Evolutionary conservation across 805 yeast genomes (phyloP).

Genomic region (Candida caryicola): DNA sequence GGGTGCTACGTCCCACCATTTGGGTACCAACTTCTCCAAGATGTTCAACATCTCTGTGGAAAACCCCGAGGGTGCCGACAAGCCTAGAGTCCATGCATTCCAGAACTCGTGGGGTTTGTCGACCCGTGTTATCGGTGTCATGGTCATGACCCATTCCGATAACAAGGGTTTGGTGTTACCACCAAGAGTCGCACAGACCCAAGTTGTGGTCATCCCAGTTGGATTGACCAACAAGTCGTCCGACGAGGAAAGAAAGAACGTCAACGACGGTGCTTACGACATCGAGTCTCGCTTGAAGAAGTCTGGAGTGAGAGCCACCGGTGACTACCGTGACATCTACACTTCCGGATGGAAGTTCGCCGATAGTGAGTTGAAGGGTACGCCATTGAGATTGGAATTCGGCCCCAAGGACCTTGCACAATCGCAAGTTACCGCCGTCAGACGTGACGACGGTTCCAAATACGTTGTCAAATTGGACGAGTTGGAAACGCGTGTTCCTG

Average conservation of each 20-base stretch:
- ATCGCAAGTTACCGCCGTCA: slow-evolving; percentile 78
- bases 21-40: slow-evolving; percentile 97
- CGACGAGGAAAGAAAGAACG: slow-evolving; percentile 66
- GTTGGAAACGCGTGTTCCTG: slow-evolving; percentile 65
- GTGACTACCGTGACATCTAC: slow-evolving; percentile 91
- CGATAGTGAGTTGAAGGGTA: slow-evolving; percentile 95
- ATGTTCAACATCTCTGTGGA: slow-evolving; percentile 96
- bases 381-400: slow-evolving; percentile 87
- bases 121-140: slow-evolving; percentile 97
- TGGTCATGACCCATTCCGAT: slow-evolving; percentile 98
- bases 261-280: slow-evolving; percentile 65
- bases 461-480: slow-evolving; percentile 61
- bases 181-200: slow-evolving; percentile 92
- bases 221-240: slow-evolving; percentile 88
- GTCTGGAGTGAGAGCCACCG: slow-evolving; percentile 69
- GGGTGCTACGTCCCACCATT: slow-evolving; percentile 97
- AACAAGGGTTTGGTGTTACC: slow-evolving; percentile 98
- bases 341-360: slow-evolving; percentile 99
- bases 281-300: slow-evolving; percentile 61
- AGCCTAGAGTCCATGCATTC: slow-evolving; percentile 83
- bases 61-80: slow-evolving; percentile 87
- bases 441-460: slow-evolving; percentile 88
- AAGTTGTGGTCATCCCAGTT: slow-evolving; percentile 90
- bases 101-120: slow-evolving; percentile 99
- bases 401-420: slow-evolving; percentile 94